Base-by-base conservation (phyloP, 129 eudicot genomes). In the Escallonia rubra region DNA sequence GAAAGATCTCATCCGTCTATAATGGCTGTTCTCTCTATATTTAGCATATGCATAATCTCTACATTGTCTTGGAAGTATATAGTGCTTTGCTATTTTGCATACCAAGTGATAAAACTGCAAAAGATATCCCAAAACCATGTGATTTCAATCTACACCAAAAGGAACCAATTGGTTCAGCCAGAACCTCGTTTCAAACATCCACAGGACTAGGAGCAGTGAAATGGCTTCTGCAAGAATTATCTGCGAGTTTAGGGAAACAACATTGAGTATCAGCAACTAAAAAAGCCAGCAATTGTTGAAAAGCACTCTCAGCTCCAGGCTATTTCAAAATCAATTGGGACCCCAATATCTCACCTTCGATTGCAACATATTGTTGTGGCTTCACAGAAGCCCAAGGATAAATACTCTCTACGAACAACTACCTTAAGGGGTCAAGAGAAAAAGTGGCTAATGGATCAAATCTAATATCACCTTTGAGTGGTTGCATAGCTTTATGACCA, bases 191-290 rank as follows among this genome's bases (percentile, higher is more conserved):
- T 70, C 80, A 80, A 79, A 75, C 71, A 70, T 86, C 84, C 87
- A 80, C 67, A 81, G 15, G 81, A 78, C 81, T 65, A 83, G 70
- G 80, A 80, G 77, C 70, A 78, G 71, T 79, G 74, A 78, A 76
- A 72, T 74, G 76, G 85, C 88, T 77, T 82, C 91, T 70, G 75
- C 80, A 77, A 67, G 79, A 77, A 56, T 68, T 55, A 84, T 90
- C 97, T 87, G 95, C 86, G 79, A 85, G 80, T 83, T 65, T 76
- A 70, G 69, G 85, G 72, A 81, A 83, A 87, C 81, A 82, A 78
- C 61, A 82, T 73, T 62, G 74, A 78, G 68, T 82, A 84, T 87
- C 91, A 90, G 88, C 69, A 76, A 78, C 69, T 39, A 72, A 65
- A 55, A 79, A 64, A 79, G 66, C 8, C 44, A 75, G 54, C 57